These are phyloP conservation scores for Globisporangium irregulare DNA, from an alignment of 352 stramenopile genomes.

Conservation along the genomic window DNA sequence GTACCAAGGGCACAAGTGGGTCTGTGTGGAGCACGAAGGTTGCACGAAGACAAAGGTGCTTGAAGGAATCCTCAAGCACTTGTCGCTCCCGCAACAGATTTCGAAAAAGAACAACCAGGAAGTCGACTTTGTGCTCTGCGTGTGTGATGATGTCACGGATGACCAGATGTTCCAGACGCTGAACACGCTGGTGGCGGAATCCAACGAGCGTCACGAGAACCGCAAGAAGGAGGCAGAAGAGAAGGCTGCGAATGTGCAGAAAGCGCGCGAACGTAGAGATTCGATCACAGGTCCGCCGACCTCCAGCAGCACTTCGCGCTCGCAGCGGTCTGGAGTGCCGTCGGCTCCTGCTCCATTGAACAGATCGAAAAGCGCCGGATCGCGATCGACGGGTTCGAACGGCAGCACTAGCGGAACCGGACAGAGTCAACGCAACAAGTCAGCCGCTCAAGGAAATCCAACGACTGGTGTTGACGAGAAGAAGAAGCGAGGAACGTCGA, in stretches of 20 bases:
- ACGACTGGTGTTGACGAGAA: slow-evolving; percentile 1
- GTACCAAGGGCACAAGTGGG: slow-evolving; percentile 78
- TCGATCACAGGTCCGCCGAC: slow-evolving; percentile 18
- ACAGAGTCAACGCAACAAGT: slow-evolving; percentile 6
- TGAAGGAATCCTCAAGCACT: slow-evolving; percentile 68
- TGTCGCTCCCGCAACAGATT: slow-evolving; percentile 70
- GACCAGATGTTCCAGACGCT: slow-evolving; percentile 91
- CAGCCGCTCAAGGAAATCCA: not conserved
- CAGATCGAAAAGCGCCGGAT: slow-evolving; percentile 16
- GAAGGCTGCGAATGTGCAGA: slow-evolving; percentile 22
- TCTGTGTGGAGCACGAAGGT: slow-evolving; percentile 79
- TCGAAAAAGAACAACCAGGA: slow-evolving; percentile 57
- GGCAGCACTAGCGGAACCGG: not conserved
- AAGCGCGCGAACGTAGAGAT: slow-evolving; percentile 28
- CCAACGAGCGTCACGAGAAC: slow-evolving; percentile 66
- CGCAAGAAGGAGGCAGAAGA: slow-evolving; percentile 36
- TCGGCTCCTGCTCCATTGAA: not conserved
- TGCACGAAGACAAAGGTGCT: slow-evolving; percentile 78
- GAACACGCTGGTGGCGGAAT: slow-evolving; percentile 70
- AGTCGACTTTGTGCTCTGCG: slow-evolving; percentile 87
- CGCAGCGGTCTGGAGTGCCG: slow-evolving; percentile 7
- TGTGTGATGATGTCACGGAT: slow-evolving; percentile 86
- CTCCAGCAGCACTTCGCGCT: not conserved
- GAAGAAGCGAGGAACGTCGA: slow-evolving; percentile 2
- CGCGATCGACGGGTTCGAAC: slow-evolving; percentile 7